Percentiles rank a stretch among this genome's conserved stretches.
Conservation (phyloP, 139 green algal genomes). For the Nannochloris sp. region DNA sequence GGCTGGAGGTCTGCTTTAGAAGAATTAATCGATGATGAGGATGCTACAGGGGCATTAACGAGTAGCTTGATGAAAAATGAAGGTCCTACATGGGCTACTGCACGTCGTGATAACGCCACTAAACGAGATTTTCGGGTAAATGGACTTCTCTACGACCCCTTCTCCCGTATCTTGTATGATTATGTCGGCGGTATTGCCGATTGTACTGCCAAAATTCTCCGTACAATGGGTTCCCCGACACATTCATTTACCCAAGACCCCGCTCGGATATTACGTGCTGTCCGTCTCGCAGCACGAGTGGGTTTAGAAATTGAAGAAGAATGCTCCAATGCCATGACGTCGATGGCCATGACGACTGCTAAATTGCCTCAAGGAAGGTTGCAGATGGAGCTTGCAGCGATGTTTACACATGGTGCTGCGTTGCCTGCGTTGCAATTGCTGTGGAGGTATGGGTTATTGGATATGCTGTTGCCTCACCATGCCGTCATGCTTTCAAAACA, state of each 20-base stretch:
- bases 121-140: conserved; percentile 69
- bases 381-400: conserved; percentile 25
- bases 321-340: conserved; percentile 4
- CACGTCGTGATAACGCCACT: conserved; percentile 35
- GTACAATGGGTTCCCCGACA: conserved; percentile 26
- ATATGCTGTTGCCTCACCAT: conserved; percentile 32
- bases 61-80: too few species aligned
- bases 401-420: conserved; percentile 32
- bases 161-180: conserved; percentile 51
- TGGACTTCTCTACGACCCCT: conserved; percentile 62
- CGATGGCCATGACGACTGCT: not conserved
- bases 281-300: conserved; percentile 41
- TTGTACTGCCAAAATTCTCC: conserved; percentile 23
- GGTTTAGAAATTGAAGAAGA: conserved; percentile 17
- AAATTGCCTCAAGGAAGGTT: conserved; percentile 13
- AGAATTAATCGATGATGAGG: too few species aligned
- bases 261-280: conserved; percentile 49
- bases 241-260: conserved; percentile 43
- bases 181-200: conserved; percentile 49
- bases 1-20: too few species aligned
- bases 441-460: conserved; percentile 28
- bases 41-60: too few species aligned
- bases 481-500: not conserved
- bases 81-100: conserved; percentile 17
- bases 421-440: conserved; percentile 23